Base-by-base conservation (phyloP, 2,329 filamentous ascomycete species). In the Rosellinia necatrix region DNA sequence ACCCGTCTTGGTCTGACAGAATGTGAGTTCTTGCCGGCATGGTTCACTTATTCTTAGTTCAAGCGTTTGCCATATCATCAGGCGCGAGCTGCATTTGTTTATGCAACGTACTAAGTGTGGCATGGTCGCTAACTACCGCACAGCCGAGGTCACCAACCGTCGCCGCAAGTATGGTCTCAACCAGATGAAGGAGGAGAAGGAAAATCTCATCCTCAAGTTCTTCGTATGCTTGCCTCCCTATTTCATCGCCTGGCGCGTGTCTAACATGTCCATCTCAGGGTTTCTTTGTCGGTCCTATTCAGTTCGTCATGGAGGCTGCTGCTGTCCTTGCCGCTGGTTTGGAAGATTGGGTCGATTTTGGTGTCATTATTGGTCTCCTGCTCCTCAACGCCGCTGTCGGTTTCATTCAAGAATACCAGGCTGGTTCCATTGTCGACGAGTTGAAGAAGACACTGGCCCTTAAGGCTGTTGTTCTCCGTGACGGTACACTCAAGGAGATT, bases 221-320 rank as follows among this genome's bases (percentile, higher is more conserved):
- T 75, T 85, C 68, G 66, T 69, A 61, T 56, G 67, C 53, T 56
- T 43, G 15, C 30, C 29, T 21, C 38, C 10, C 17, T 5, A 13
- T 13, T 3, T 47, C 48, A 6, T 15, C 1, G 21, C 8, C 9
- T 17, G 9, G 32, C 7, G 7, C 34, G 42, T 19, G 10, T 37
- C 56, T 58, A 54, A 60, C 38, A 6, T 15, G 1, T 15, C 24
- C 4, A 41, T 24, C 7, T 2, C 10, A 69, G 67, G 81, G 82
- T 67, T 94, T 90, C 78, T 96, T 96, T 74, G 79, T 94, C 53
- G 92, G 92, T 64, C 92, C 92, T 21, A 93, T 96, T 64, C 91
- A 96, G 73, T 93, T 93, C 75, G 91, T 96, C 72, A 96, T 96
- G 91, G 90, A 93, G 86, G 88, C 85, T 75, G 89, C 90, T 60